Evolutionary conservation across 2,329 filamentous ascomycete species (phyloP), one percentile per base, ranked within the genome.

Genomic region (Colletotrichum filicis): DNA sequence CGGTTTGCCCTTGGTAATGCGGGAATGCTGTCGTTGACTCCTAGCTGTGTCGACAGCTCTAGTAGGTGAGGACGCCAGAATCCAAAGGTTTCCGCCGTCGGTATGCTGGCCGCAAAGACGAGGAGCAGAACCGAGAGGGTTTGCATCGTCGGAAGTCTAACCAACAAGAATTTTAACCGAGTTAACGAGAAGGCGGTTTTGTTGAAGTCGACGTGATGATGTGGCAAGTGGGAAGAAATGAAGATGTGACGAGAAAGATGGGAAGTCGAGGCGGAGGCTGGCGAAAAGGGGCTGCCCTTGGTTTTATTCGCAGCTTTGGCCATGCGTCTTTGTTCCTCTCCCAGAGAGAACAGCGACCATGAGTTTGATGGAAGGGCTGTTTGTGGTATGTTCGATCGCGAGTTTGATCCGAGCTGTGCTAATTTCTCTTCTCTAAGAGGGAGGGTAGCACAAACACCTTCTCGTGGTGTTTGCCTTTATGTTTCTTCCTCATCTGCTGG

Each of bases 391-490:
- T 52, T 37, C 28, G 9, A 9, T 12, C 5, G 8, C 8, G 28
- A 46, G 7, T n/a, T 63, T 28, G 60, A 77, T 93, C 94, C 81
- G 94, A 96, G 87, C 42, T 22, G 42, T 22, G 42, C 19, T 49
- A 49, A 49, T 49, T 49, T 49, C 42, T 19, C 42, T 49, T 49
- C 42, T 49, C 42, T 22, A n/a, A n/a, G 42, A 22, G 19, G 16
- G 42, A 49, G 42, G 42, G 42, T 49, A 19, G 42, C n/a, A 49
- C 42, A 49, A 49, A 22, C 42, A 49, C 19, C 19, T 49, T 49
- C 42, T 49, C 42, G 19, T 22, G 42, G 42, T 49, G 42, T 49
- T 49, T 49, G 42, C 42, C 42, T n/a, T n/a, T 9, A 22, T 49
- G 42, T 49, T 49, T 22, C 42, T 49, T 49, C 8, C 8, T 49